These are phyloP conservation scores for Lepiota venenata DNA, from an alignment of 768 basidiomycete species.

Conservation along the genomic window DNA sequence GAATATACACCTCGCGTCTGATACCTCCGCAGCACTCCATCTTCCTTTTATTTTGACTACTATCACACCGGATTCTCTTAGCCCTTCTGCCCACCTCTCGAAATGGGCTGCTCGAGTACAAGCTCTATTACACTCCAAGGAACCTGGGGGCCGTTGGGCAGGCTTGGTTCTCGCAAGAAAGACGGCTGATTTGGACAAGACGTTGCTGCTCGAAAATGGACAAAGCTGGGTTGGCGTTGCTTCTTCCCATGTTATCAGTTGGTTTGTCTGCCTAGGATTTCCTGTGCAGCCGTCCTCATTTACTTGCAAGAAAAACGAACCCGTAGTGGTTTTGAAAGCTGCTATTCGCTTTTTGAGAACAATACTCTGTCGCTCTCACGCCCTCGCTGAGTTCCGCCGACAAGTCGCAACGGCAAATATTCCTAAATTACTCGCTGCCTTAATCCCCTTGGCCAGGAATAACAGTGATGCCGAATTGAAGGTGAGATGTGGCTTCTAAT, in stretches of 20 bases:
- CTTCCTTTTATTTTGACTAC: slow-evolving; percentile 55
- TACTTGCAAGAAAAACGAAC: slow-evolving; percentile 62
- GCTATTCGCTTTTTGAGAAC: slow-evolving; percentile 59
- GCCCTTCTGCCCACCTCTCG: slow-evolving; percentile 59
- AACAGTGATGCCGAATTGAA: slow-evolving; percentile 48
- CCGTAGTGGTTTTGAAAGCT: slow-evolving; percentile 54
- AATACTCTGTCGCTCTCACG: slow-evolving; percentile 57
- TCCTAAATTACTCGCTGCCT: slow-evolving; percentile 61
- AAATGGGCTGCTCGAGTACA: slow-evolving; percentile 79
- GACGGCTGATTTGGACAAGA: slow-evolving; percentile 54
- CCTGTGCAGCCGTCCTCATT: slow-evolving; percentile 19
- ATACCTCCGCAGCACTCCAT: slow-evolving; percentile 54
- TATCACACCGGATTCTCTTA: slow-evolving; percentile 50
- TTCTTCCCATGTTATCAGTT: slow-evolving; percentile 68
- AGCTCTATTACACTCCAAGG: slow-evolving; percentile 74
- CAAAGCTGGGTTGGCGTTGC: slow-evolving; percentile 68
- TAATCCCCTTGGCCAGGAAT: slow-evolving; percentile 55
- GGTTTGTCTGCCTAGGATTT: slow-evolving; percentile 31
- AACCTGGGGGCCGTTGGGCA: slow-evolving; percentile 75
- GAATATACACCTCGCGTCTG: slow-evolving; percentile 70
- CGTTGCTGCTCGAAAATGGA: slow-evolving; percentile 64
- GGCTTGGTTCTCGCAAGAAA: slow-evolving; percentile 73
- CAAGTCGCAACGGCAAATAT: slow-evolving; percentile 72
- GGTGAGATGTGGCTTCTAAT: slow-evolving; percentile 29
- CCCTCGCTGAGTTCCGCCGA: slow-evolving; percentile 77